phyloP scores from a whole-genome alignment of 2,329 filamentous ascomycete genomes.

The Neofusicoccum laricinum region DNA sequence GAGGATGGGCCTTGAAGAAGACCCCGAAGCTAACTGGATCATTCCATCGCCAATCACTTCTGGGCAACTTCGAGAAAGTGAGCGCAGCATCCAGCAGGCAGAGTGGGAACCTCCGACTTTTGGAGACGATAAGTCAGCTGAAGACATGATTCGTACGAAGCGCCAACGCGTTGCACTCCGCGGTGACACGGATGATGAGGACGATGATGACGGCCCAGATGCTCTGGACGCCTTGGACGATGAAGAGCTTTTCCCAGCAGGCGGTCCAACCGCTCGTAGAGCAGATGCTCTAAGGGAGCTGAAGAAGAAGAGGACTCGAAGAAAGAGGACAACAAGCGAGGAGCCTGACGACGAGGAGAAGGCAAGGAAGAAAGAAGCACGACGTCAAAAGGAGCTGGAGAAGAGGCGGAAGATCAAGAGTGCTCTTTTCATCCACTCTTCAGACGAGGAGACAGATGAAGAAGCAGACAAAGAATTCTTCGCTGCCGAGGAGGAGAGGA shows the following conservation, averaged over 20 bases:
- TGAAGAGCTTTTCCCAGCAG: slow-evolving; percentile 62
- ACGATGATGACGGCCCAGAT: slow-evolving; percentile 67
- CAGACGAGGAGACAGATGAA: slow-evolving; percentile 85
- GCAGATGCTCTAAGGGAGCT: slow-evolving; percentile 52
- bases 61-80: slow-evolving; percentile 62
- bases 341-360: slow-evolving; percentile 60
- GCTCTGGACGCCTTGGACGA: slow-evolving; percentile 56
- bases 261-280: slow-evolving; percentile 61
- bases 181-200: slow-evolving; percentile 44
- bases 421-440: slow-evolving; percentile 73
- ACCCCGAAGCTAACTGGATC: slow-evolving; percentile 73
- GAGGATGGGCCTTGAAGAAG: slow-evolving; percentile 64
- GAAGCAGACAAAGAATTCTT: slow-evolving; percentile 76
- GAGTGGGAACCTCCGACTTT: slow-evolving; percentile 77
- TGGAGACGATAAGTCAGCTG: slow-evolving; percentile 61
- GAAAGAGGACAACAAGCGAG: slow-evolving; percentile 45
- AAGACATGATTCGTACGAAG: slow-evolving; percentile 76
- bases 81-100: slow-evolving; percentile 72
- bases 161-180: slow-evolving; percentile 41
- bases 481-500: slow-evolving; percentile 65
- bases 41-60: slow-evolving; percentile 66
- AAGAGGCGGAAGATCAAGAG: slow-evolving; percentile 81
- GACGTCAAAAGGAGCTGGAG: slow-evolving; percentile 69
- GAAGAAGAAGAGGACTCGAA: slow-evolving; percentile 60
- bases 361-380: slow-evolving; percentile 58